Evolutionary conservation across 1,284 basidiomycete genomes (phyloP).

Genomic region (Pulveroboletus sp.): DNA sequence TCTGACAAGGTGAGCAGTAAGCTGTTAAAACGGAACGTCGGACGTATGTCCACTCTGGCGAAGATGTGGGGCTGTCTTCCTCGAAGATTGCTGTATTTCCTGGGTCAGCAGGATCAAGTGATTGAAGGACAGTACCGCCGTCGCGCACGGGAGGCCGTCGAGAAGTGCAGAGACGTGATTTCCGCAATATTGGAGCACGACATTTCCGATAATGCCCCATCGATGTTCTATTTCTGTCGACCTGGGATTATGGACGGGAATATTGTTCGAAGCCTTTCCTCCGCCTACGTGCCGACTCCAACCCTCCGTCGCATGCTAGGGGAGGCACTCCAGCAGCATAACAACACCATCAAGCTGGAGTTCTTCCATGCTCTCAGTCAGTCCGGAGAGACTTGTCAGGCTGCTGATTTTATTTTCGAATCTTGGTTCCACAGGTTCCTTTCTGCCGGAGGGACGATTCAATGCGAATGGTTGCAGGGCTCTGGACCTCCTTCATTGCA

Average conservation of each 20-base stretch:
- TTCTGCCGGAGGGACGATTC: background rate
- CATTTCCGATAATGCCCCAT: background rate
- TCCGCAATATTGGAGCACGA: fast-evolving
- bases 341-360: background rate
- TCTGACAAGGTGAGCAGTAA: background rate
- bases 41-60: background rate
- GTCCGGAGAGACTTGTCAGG: background rate
- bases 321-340: background rate
- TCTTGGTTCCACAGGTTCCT: constrained; percentile 7
- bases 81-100: background rate
- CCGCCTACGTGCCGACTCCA: background rate
- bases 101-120: fast-evolving
- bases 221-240: background rate
- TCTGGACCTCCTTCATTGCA: too few species aligned
- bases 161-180: fast-evolving
- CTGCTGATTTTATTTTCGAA: background rate
- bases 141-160: background rate
- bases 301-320: background rate
- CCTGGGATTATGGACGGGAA: background rate
- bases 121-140: background rate
- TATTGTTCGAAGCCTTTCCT: background rate
- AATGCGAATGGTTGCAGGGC: background rate
- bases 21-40: background rate
- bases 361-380: background rate
- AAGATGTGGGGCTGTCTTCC: constrained; percentile 1